Base-by-base conservation (phyloP, 495 filamentous ascomycete genomes). In the Staphylotrichum tortipilum region DNA sequence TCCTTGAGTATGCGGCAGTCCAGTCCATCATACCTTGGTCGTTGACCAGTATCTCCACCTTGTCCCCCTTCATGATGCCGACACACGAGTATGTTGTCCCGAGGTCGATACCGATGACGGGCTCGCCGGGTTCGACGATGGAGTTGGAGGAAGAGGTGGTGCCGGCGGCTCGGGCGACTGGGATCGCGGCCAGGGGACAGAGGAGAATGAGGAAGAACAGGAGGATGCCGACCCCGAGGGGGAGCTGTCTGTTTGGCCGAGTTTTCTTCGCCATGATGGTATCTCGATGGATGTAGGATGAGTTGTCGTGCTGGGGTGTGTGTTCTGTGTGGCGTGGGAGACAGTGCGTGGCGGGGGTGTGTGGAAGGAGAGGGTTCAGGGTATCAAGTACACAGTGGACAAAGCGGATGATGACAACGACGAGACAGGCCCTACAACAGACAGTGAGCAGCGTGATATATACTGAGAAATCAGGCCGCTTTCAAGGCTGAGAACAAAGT, bases 71-170 rank as follows among this genome's bases (percentile, higher is more conserved):
- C 89, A 96, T 94, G 59, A 95, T 84, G 80, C 86, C 92, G 49
- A 96, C 92, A 72, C 92, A 95, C 38, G 87, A 94, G 74, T 96
- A 95, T 22, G 92, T 98, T 14, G 92, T 96, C 70, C 92, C 91
- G 60, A 98, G 73, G 79, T 98, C 92, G 63, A 98, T 95, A 79
- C 91, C 92, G 60, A 96, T 89, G 54, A 95, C 83, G 54, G 82
- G 52, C 23, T 60, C 59, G 11, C 49, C 42, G 3, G 53, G 56
- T 30, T 61, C 42, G 22, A 50, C 21, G 19, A 24, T 9, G 7
- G 45, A 38, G 56, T 84, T 73, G n/a, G n/a, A n/a, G n/a, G n/a
- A n/a, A n/a, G n/a, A n/a, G 52, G 87, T 14, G 22, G 29, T n/a
- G 2, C 29, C 28, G 56, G 84, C 73, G 53, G 88, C 89, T 53